phyloP scores from a whole-genome alignment of 202 grass and related monocot genomes.

The Panicum hallii region DNA sequence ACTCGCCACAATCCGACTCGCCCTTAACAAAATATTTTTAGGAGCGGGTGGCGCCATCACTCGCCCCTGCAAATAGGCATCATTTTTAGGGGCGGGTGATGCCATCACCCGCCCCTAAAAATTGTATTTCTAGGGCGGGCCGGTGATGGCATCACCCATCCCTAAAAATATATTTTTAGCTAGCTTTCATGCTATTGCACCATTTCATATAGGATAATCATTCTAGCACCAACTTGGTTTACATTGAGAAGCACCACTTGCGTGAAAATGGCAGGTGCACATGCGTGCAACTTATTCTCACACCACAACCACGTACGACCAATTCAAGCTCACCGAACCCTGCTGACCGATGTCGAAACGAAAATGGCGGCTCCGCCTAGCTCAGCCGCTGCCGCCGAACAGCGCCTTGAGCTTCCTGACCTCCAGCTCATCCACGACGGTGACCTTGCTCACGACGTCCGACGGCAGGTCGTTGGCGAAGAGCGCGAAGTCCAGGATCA shows the following conservation, averaged over 20 bases:
- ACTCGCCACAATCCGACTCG: no score
- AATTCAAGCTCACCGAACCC: not conserved
- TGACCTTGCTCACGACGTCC: slow-evolving; percentile 52
- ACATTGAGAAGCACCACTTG: no score
- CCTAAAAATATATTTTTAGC: no score
- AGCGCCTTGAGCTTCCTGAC: not conserved
- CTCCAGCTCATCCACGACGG: slow-evolving; percentile 42
- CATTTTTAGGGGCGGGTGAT: no score
- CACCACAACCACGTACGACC: not conserved
- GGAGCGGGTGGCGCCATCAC: no score
- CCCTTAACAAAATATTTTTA: no score
- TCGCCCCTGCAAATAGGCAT: no score
- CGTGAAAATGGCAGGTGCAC: not conserved
- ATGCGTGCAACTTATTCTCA: not conserved
- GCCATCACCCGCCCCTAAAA: no score
- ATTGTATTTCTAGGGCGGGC: no score
- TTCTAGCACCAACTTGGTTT: not conserved
- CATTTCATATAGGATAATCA: no score
- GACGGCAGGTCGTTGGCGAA: slow-evolving; percentile 67
- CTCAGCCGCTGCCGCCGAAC: slow-evolving; percentile 3
- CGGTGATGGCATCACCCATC: no score
- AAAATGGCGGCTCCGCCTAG: not conserved
- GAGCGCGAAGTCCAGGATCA: slow-evolving; percentile 56
- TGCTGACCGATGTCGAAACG: not conserved
- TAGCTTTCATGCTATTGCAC: no score